Conservation (phyloP, 2,329 filamentous ascomycete species). For the Fusarium protoensiforme region DNA sequence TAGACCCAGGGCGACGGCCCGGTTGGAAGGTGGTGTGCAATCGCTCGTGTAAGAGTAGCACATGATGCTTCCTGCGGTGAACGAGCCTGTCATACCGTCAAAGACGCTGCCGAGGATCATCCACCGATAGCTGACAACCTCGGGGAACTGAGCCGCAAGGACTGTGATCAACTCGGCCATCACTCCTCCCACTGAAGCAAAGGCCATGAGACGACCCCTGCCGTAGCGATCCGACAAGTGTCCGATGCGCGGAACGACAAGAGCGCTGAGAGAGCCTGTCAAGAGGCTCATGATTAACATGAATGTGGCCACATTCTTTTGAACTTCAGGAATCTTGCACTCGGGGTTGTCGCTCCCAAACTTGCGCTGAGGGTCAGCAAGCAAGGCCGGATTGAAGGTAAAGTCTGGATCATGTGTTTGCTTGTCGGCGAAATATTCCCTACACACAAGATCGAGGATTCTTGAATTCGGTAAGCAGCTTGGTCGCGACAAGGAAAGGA, state of each 20-base stretch:
- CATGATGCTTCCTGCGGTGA: slow-evolving; percentile 81
- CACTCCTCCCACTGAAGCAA: slow-evolving; percentile 81
- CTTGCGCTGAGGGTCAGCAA: slow-evolving; percentile 81
- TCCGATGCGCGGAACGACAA: slow-evolving; percentile 85
- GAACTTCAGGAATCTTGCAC: slow-evolving; percentile 83
- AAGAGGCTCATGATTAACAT: slow-evolving; percentile 80
- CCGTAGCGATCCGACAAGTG: slow-evolving; percentile 89
- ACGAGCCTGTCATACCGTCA: slow-evolving; percentile 89
- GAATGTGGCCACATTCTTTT: slow-evolving; percentile 81
- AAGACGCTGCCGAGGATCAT: slow-evolving; percentile 80
- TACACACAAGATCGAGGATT: slow-evolving; percentile 85
- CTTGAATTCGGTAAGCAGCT: slow-evolving; percentile 49
- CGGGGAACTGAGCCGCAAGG: slow-evolving; percentile 79
- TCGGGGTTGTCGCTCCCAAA: slow-evolving; percentile 79
- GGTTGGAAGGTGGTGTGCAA: slow-evolving; percentile 82
- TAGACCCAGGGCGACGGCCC: slow-evolving; percentile 87
- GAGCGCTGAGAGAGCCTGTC: slow-evolving; percentile 80
- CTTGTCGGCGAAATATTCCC: slow-evolving; percentile 80
- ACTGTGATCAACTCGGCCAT: slow-evolving; percentile 81
- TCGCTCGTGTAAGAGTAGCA: slow-evolving; percentile 90
- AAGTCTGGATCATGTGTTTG: slow-evolving; percentile 67
- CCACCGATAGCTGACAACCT: slow-evolving; percentile 79
- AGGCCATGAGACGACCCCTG: slow-evolving; percentile 76
- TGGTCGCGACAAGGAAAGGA: neutral
- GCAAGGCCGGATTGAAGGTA: slow-evolving; percentile 70